Evolutionary conservation across 1,139 yeast genomes (phyloP).

Genomic region (Nakaseomyces sp.): DNA sequence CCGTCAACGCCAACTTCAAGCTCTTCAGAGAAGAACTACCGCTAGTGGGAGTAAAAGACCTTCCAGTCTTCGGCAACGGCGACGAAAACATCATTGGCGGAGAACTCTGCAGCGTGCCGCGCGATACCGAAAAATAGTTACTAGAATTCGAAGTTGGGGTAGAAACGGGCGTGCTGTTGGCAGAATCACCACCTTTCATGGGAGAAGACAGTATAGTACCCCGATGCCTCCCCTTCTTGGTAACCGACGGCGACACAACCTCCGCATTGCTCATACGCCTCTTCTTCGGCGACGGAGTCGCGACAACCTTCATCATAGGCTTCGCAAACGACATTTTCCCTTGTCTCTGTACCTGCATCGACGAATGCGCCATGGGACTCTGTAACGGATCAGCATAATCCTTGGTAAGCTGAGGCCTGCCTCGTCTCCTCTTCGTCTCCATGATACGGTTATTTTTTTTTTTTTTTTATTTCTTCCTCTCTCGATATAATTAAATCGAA

Average conservation of each 20-base stretch:
- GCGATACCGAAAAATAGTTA: conserved; percentile 15
- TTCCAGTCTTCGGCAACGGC: not conserved
- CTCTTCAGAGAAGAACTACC: conserved; percentile 8
- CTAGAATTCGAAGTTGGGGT: conserved; percentile 17
- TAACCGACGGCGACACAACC: conserved; percentile 9
- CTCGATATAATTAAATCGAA: no score
- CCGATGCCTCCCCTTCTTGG: conserved; percentile 24
- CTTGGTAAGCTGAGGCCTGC: conserved; percentile 31
- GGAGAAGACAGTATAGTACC: conserved; percentile 27
- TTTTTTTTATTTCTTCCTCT: no score
- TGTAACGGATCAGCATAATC: conserved; percentile 30
- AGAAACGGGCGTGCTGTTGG: conserved; percentile 12
- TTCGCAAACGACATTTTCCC: conserved; percentile 26
- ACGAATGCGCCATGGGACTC: conserved; percentile 32
- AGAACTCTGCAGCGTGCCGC: conserved; percentile 15
- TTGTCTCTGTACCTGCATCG: conserved; percentile 27
- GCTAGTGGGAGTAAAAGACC: conserved; percentile 7
- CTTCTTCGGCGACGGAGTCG: conserved; percentile 23
- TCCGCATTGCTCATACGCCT: conserved; percentile 10
- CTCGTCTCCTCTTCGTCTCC: conserved; percentile 23
- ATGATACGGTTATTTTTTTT: not conserved
- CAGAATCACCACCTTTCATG: conserved; percentile 7
- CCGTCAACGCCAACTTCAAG: conserved; percentile 15
- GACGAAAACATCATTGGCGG: conserved; percentile 15
- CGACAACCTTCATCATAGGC: conserved; percentile 30